Conservation (phyloP, 73 alveolate genomes). For the Uronychia binucleata region DNA sequence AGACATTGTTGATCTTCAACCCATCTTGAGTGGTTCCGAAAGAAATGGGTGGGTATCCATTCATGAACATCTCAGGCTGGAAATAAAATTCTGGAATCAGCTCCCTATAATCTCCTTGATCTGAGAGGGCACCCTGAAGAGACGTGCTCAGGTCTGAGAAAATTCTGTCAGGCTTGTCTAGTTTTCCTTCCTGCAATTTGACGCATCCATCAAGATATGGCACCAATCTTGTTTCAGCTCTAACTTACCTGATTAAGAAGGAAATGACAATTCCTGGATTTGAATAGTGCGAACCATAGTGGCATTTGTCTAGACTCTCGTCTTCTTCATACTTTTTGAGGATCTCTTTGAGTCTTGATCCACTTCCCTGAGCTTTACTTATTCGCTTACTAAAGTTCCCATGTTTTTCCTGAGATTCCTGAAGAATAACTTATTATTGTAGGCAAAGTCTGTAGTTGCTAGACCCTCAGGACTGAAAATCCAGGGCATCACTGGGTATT, state of each 20-base stretch:
- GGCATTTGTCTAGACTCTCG: conserved; percentile 68
- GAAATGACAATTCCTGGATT: conserved; percentile 93
- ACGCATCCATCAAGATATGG: conserved; percentile 93
- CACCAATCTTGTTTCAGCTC: conserved; percentile 61
- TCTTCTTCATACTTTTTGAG: not conserved
- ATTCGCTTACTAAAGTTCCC: not conserved
- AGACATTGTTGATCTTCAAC: conserved; percentile 76
- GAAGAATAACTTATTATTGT: not conserved
- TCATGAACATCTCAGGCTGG: conserved; percentile 90
- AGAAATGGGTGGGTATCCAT: conserved; percentile 32
- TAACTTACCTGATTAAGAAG: conserved; percentile 55
- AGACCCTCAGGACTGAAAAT: conserved; percentile 48
- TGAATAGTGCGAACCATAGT: conserved; percentile 95
- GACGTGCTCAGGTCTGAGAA: conserved; percentile 83
- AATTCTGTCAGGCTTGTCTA: conserved; percentile 93
- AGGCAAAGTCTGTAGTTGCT: not conserved
- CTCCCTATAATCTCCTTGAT: conserved; percentile 96
- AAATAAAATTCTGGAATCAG: conserved; percentile 95
- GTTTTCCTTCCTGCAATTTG: conserved; percentile 91
- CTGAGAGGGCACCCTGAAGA: conserved; percentile 80
- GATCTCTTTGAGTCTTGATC: not conserved
- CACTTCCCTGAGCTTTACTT: conserved; percentile 18
- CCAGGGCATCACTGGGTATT: conserved; percentile 99
- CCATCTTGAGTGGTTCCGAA: conserved; percentile 90
- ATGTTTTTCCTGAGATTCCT: not conserved